A percentile compares a stretch with the other conserved stretches of the same genome.
These are phyloP conservation scores for Sugiyamaella chiloensis DNA, from an alignment of 805 yeast genomes.

Conservation along the genomic window DNA sequence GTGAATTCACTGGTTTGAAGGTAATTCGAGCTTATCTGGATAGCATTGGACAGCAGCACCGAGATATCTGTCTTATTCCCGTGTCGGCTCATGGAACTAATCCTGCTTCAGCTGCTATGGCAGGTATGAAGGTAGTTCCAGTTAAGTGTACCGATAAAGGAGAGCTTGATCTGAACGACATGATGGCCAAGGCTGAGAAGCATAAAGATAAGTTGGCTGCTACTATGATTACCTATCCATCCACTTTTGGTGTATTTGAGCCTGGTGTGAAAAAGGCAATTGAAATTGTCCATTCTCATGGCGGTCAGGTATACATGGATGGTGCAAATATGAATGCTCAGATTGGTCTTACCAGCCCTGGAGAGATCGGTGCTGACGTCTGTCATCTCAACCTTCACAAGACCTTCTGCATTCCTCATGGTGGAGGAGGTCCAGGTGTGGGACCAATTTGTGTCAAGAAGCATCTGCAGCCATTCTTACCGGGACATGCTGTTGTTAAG, in stretches of 20 bases:
- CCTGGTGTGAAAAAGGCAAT: constrained; percentile 85
- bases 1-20: constrained; percentile 92
- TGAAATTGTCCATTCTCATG: constrained; percentile 75
- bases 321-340: constrained; percentile 99
- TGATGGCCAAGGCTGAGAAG: constrained; percentile 66
- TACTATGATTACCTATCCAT: constrained; percentile 95
- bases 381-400: constrained; percentile 96
- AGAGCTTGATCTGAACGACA: constrained; percentile 76
- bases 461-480: constrained; percentile 78
- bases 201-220: constrained; percentile 75
- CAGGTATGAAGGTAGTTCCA: constrained; percentile 89
- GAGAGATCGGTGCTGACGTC: constrained; percentile 96
- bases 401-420: constrained; percentile 96
- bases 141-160: constrained; percentile 84
- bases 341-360: constrained; percentile 95
- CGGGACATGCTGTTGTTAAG: constrained; percentile 63
- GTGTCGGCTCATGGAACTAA: constrained; percentile 98
- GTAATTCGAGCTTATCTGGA: constrained; percentile 77
- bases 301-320: constrained; percentile 96
- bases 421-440: constrained; percentile 99
- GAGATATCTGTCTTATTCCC: constrained; percentile 91
- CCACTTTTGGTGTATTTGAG: constrained; percentile 94
- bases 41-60: constrained; percentile 61
- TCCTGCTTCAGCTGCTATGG: constrained; percentile 98
- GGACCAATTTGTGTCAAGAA: constrained; percentile 94